A percentile compares a stretch with the other conserved stretches of the same genome.
These are phyloP conservation scores for Microthyrium microscopicum DNA, from an alignment of 2,329 filamentous ascomycete species.

Conservation along the genomic window DNA sequence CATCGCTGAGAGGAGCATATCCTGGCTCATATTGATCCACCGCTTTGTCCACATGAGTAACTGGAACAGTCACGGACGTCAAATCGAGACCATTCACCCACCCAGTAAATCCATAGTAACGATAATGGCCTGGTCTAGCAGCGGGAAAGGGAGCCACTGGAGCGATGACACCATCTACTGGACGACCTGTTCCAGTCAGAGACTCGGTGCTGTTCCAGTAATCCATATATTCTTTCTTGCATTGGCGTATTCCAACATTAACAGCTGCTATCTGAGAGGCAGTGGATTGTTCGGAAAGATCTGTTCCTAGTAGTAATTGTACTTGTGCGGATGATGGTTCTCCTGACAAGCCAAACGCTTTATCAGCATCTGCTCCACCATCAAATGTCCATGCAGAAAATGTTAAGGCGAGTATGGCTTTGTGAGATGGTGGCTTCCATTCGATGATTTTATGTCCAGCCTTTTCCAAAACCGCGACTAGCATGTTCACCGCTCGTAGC, in stretches of 20 bases:
- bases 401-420: background rate
- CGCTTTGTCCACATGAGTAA: constrained; percentile 35
- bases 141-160: constrained; percentile 22
- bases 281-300: constrained; percentile 11
- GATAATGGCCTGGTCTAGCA: constrained; percentile 14
- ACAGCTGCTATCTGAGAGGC: constrained; percentile 17
- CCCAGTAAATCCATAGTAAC: constrained; percentile 17
- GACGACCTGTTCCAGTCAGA: constrained; percentile 7
- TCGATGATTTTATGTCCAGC: constrained; percentile 6
- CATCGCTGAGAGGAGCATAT: constrained; percentile 1
- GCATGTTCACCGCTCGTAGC: constrained; percentile 16
- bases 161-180: constrained; percentile 20
- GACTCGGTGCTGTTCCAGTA: constrained; percentile 18
- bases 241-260: constrained; percentile 15
- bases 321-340: constrained; percentile 18
- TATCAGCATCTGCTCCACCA: constrained; percentile 15
- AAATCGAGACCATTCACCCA: constrained; percentile 43
- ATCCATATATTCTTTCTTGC: constrained; percentile 20
- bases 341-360: constrained; percentile 18
- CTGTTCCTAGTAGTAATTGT: constrained; percentile 8
- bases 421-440: background rate
- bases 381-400: constrained; percentile 17
- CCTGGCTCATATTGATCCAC: constrained; percentile 12
- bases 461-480: constrained; percentile 2
- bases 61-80: constrained; percentile 36